Conservation (phyloP, 441 rosid genomes). For the Populus hybrid region DNA sequence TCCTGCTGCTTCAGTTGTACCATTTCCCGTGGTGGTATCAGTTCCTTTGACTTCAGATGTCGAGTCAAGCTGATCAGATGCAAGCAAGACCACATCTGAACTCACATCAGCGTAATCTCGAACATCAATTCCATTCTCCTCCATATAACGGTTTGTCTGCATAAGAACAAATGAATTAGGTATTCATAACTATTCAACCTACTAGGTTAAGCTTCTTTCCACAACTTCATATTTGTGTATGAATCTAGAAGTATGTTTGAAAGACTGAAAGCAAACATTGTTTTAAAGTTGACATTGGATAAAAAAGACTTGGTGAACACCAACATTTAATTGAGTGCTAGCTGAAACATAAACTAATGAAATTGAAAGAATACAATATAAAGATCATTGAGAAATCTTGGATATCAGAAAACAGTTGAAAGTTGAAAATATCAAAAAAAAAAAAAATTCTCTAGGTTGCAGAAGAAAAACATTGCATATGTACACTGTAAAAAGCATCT, state of each 20-base stretch:
- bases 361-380: background rate
- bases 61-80: slow-evolving; percentile 49
- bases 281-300: slow-evolving; percentile 4
- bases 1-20: slow-evolving; percentile 27
- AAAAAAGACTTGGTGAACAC: background rate
- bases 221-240: background rate
- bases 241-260: background rate
- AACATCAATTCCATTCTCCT: slow-evolving; percentile 61
- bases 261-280: slow-evolving; percentile 4
- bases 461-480: background rate
- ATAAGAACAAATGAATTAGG: slow-evolving; percentile 4
- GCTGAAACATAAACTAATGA: background rate
- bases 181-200: background rate
- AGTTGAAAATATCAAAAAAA: background rate
- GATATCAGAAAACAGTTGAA: background rate
- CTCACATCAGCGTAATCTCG: slow-evolving; percentile 62
- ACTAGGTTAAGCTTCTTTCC: background rate
- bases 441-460: background rate
- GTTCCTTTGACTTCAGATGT: slow-evolving; percentile 24
- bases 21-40: slow-evolving; percentile 16
- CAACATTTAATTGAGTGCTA: background rate
- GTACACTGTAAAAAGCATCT: background rate
- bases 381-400: background rate
- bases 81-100: slow-evolving; percentile 71
- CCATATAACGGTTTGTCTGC: slow-evolving; percentile 54